These are phyloP conservation scores for Syzygium grande DNA, from an alignment of 345 rosid genomes.

Conservation along the genomic window DNA sequence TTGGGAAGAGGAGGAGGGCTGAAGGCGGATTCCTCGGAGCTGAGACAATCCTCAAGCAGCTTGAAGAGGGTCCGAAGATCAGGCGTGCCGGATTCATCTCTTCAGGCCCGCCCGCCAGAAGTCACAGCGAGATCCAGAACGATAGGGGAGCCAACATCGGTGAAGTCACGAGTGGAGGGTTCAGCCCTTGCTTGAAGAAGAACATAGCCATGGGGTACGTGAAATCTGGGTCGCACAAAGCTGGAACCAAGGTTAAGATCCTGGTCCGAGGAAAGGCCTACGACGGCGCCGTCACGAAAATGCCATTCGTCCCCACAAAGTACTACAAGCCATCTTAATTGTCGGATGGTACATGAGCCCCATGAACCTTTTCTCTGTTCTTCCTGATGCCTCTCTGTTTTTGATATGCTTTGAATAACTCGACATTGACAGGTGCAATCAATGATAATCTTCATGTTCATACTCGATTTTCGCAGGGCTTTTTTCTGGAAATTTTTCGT, in stretches of 20 bases:
- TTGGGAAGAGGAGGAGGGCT: slow-evolving; percentile 90
- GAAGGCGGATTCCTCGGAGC: slow-evolving; percentile 98
- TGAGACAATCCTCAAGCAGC: slow-evolving; percentile 78
- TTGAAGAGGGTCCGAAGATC: slow-evolving; percentile 72
- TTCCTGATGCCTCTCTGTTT: neutral
- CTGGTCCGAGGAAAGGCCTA: slow-evolving; percentile 78
- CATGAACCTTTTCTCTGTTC: neutral
- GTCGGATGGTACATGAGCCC: neutral
- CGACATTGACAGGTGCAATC: neutral
- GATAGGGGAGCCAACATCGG: slow-evolving; percentile 70
- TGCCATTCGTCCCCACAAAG: slow-evolving; percentile 18
- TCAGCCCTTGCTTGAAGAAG: slow-evolving; percentile 95
- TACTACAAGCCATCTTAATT: slow-evolving; percentile 58
- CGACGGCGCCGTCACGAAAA: slow-evolving; percentile 52
- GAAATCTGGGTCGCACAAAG: slow-evolving; percentile 84
- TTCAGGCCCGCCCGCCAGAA: slow-evolving; percentile 85
- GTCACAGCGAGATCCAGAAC: slow-evolving; percentile 89
- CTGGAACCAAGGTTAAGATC: slow-evolving; percentile 72
- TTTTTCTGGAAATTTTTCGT: neutral
- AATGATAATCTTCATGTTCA: neutral
- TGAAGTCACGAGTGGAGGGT: slow-evolving; percentile 95
- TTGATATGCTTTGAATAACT: neutral
- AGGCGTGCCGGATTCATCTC: slow-evolving; percentile 85
- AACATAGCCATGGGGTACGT: slow-evolving; percentile 98
- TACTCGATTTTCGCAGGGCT: neutral